Evolutionary conservation across 306 rosid species (phyloP).

Genomic region (Spatholobus suberectus): DNA sequence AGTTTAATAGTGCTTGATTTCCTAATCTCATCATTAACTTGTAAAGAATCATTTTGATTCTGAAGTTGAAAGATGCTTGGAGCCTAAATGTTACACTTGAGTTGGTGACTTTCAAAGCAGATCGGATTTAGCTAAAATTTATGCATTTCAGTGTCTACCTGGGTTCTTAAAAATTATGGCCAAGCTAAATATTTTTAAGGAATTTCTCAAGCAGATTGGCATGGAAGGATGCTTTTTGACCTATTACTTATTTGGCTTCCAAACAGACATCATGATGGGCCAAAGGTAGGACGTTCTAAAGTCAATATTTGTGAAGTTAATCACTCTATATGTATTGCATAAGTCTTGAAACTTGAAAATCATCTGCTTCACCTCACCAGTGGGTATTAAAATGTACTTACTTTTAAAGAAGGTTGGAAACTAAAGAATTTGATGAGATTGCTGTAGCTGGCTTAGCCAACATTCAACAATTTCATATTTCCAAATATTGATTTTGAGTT

Average conservation of each 20-base stretch:
- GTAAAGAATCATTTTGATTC: background rate
- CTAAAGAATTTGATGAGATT: background rate
- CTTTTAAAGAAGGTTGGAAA: background rate
- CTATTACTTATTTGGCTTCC: background rate
- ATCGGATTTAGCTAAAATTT: background rate
- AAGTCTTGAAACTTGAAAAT: background rate
- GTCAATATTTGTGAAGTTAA: background rate
- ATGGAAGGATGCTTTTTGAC: background rate
- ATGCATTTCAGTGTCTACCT: background rate
- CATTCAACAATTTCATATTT: background rate
- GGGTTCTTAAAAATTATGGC: background rate
- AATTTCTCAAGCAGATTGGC: background rate
- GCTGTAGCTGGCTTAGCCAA: background rate
- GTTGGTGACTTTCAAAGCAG: background rate
- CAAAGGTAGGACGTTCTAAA: background rate
- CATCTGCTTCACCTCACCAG: background rate
- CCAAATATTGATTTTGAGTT: background rate
- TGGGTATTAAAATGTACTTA: background rate
- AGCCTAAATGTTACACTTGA: background rate
- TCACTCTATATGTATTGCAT: background rate
- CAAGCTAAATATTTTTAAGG: background rate
- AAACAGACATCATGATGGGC: background rate
- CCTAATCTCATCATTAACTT: background rate
- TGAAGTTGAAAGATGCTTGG: background rate
- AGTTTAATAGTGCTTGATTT: background rate